Conservation (phyloP, 169 alveolate species). For the Plasmodium vivax region DNA sequence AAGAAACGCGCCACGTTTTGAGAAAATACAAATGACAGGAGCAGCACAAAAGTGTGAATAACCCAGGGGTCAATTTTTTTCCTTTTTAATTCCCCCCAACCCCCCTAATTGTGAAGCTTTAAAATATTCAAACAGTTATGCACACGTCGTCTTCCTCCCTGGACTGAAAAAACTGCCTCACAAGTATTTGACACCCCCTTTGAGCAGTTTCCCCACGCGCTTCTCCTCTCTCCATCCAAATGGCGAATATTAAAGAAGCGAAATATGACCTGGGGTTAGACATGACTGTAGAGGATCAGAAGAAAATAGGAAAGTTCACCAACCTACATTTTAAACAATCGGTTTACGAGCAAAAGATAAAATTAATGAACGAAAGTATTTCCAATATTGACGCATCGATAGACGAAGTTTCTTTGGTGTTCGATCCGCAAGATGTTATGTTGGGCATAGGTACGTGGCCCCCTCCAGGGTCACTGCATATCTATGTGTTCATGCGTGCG, state of each 20-base stretch:
- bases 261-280: constrained; percentile 73
- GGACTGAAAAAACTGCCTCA: not conserved
- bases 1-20: not conserved
- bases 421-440: constrained; percentile 51
- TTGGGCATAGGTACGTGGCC: constrained; percentile 45
- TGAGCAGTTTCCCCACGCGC: not conserved
- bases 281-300: constrained; percentile 71
- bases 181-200: not conserved
- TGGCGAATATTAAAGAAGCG: constrained; percentile 33
- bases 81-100: not conserved
- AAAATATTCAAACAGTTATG: not conserved
- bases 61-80: not conserved
- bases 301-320: constrained; percentile 69
- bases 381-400: constrained; percentile 64
- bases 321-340: constrained; percentile 64
- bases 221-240: not conserved
- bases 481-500: not conserved
- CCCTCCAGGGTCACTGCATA: not conserved
- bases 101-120: not conserved
- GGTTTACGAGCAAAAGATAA: constrained; percentile 53
- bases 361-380: constrained; percentile 55
- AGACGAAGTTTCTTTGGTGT: constrained; percentile 62
- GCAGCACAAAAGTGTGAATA: not conserved
- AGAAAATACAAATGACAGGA: not conserved
- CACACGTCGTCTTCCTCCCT: not conserved